These are phyloP conservation scores for Lyophyllum atratum DNA, from an alignment of 768 basidiomycete genomes.

Conservation along the genomic window DNA sequence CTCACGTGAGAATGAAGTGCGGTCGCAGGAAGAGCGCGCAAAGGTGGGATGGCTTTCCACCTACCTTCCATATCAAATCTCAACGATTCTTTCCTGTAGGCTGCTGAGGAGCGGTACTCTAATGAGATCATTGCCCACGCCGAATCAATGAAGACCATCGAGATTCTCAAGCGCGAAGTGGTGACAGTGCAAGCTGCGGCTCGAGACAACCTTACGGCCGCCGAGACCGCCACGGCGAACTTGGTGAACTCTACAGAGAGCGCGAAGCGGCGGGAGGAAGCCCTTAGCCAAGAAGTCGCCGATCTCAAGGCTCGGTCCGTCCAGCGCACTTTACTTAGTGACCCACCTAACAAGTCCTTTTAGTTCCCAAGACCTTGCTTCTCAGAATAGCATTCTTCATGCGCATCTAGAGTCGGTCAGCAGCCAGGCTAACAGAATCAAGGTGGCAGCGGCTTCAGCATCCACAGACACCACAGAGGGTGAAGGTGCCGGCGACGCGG, in stretches of 20 bases:
- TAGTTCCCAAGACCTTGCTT: constrained; percentile 72
- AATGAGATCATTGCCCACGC: constrained; percentile 86
- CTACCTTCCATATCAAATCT: background rate
- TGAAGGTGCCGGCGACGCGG: constrained; percentile 51
- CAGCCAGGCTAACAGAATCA: constrained; percentile 79
- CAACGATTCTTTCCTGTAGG: constrained; percentile 30
- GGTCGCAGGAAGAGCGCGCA: constrained; percentile 66
- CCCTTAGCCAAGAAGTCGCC: constrained; percentile 74
- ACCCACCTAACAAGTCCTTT: background rate
- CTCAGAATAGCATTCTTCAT: constrained; percentile 78
- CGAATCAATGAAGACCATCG: constrained; percentile 75
- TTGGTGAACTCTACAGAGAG: constrained; percentile 70
- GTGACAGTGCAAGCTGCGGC: constrained; percentile 48
- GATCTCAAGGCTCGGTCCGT: constrained; percentile 72
- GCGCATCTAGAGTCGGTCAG: constrained; percentile 85
- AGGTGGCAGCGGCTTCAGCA: constrained; percentile 63
- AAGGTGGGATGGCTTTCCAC: constrained; percentile 42
- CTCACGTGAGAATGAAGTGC: constrained; percentile 66
- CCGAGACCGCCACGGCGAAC: constrained; percentile 78
- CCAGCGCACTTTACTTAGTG: background rate
- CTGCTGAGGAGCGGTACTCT: constrained; percentile 80
- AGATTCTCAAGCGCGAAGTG: constrained; percentile 65
- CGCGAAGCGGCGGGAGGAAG: constrained; percentile 79
- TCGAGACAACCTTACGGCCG: constrained; percentile 59
- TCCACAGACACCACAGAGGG: constrained; percentile 40